phyloP scores from a whole-genome alignment of 2,329 filamentous ascomycete genomes.

The Eurotiales sp. region DNA sequence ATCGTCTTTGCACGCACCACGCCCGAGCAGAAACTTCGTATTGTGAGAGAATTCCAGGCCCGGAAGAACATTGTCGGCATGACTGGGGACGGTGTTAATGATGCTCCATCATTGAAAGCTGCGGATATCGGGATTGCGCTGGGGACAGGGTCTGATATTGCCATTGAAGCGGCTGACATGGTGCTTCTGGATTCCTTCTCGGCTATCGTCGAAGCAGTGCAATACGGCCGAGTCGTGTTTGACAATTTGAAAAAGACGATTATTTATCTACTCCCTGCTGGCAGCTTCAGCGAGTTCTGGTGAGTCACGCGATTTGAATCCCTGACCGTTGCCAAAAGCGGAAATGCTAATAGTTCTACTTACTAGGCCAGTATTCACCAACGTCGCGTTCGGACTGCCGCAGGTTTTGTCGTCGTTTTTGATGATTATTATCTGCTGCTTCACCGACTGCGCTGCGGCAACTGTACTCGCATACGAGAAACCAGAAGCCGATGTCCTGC shows the following conservation, averaged over 20 bases:
- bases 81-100: slow-evolving; percentile 44
- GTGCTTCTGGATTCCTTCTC: slow-evolving; percentile 66
- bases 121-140: slow-evolving; percentile 60
- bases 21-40: slow-evolving; percentile 73
- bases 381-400: slow-evolving; percentile 67
- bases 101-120: slow-evolving; percentile 45
- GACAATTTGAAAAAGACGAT: slow-evolving; percentile 74
- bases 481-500: slow-evolving; percentile 70
- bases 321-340: too few species aligned
- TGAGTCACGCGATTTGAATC: too few species aligned
- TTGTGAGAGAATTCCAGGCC: slow-evolving; percentile 69
- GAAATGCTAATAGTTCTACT: too few species aligned
- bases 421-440: slow-evolving; percentile 68
- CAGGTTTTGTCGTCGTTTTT: slow-evolving; percentile 71
- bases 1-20: slow-evolving; percentile 75
- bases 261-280: slow-evolving; percentile 69
- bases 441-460: slow-evolving; percentile 72
- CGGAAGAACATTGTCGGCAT: slow-evolving; percentile 56
- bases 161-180: slow-evolving; percentile 61
- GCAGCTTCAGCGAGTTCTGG: slow-evolving; percentile 69
- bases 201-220: slow-evolving; percentile 67
- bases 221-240: slow-evolving; percentile 72
- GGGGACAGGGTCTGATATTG: slow-evolving; percentile 57
- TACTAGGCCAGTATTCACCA: slow-evolving; percentile 73
- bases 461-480: slow-evolving; percentile 72